These are phyloP conservation scores for Saturnispora hagleri DNA, from an alignment of 805 yeast genomes.

Conservation along the genomic window DNA sequence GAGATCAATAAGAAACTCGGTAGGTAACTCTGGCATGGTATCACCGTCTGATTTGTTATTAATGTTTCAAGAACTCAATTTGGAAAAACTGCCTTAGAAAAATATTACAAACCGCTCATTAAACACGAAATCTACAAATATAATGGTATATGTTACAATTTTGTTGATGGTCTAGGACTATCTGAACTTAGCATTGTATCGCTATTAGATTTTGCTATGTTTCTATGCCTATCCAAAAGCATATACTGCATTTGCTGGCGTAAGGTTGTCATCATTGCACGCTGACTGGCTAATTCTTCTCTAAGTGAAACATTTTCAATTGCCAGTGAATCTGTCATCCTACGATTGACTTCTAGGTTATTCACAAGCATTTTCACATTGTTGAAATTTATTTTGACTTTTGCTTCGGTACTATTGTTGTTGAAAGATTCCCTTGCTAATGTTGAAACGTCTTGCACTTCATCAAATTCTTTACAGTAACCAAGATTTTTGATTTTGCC, in stretches of 20 bases:
- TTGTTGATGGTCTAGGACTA: constrained; percentile 5
- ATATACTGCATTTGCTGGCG: constrained; percentile 45
- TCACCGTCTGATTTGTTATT: background rate
- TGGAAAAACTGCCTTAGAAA: background rate
- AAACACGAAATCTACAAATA: background rate
- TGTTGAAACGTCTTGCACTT: constrained; percentile 20
- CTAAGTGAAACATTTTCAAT: constrained; percentile 27
- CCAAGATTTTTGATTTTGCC: constrained; percentile 45
- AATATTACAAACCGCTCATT: background rate
- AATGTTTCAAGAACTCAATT: background rate
- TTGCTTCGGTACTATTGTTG: constrained; percentile 18
- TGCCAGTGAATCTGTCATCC: constrained; percentile 17
- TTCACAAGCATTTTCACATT: constrained; percentile 19
- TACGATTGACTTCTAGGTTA: constrained; percentile 22
- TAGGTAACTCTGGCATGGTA: background rate
- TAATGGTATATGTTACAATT: constrained; percentile 3
- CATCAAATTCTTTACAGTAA: constrained; percentile 36
- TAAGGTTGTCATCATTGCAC: constrained; percentile 35
- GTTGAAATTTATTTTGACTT: constrained; percentile 34
- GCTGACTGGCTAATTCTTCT: constrained; percentile 39
- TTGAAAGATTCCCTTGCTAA: background rate
- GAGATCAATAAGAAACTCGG: constrained; percentile 18
- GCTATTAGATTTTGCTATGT: background rate
- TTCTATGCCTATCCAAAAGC: constrained; percentile 33
- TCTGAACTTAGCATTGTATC: background rate